A percentile compares a stretch with the other conserved stretches of the same genome.
Conservation (phyloP, 805 yeast genomes). For the Cyberlindnera samutprakarnensis region DNA sequence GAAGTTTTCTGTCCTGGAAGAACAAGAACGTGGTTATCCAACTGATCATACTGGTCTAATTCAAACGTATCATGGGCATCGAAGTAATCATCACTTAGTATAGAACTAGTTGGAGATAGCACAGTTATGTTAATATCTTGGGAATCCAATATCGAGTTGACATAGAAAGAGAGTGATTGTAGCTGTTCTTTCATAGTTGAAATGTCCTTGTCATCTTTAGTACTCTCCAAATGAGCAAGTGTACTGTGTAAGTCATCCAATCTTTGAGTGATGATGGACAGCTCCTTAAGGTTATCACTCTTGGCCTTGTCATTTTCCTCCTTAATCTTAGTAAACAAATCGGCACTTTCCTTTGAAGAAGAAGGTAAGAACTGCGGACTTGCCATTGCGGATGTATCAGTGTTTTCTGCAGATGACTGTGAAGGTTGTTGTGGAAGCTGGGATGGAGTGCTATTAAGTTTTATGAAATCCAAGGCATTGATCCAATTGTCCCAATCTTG, state of each 20-base stretch:
- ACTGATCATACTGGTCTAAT: conserved; percentile 29
- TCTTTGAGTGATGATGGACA: conserved; percentile 2
- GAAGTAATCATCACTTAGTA: conserved; percentile 40
- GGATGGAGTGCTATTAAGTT: conserved; percentile 8
- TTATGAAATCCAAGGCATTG: conserved; percentile 53
- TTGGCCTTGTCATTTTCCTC: conserved; percentile 1
- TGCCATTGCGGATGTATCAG: background rate
- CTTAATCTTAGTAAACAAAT: conserved; percentile 1
- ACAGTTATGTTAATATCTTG: conserved; percentile 2
- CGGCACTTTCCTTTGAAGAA: background rate
- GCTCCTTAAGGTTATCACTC: background rate
- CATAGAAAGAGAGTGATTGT: conserved; percentile 3
- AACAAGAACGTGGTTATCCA: conserved; percentile 17
- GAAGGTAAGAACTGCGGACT: conserved; percentile 4
- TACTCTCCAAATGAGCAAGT: background rate
- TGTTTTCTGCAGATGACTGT: background rate
- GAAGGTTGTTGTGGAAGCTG: background rate
- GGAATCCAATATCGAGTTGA: conserved; percentile 5
- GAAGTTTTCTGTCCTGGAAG: conserved; percentile 10
- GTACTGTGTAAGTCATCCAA: conserved; percentile 2
- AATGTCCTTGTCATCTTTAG: background rate
- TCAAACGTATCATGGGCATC: conserved; percentile 45
- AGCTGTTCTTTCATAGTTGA: conserved; percentile 4
- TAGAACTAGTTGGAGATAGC: conserved; percentile 23
- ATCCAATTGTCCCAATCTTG: conserved; percentile 79